phyloP scores from a whole-genome alignment of 2,329 filamentous ascomycete genomes.

The Aschersonia sp. region DNA sequence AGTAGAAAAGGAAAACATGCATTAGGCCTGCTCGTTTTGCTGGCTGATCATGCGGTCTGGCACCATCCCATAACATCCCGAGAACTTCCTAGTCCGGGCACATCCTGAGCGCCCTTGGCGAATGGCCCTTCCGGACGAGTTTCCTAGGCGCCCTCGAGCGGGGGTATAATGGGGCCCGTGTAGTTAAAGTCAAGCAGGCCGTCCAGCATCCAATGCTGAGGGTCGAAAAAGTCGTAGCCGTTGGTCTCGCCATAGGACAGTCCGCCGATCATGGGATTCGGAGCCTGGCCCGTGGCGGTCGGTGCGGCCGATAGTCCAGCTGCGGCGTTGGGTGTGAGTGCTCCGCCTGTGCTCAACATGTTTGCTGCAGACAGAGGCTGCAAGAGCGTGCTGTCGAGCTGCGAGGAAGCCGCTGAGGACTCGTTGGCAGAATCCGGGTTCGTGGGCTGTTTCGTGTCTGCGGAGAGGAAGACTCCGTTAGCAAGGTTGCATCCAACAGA shows the following conservation, averaged over 20 bases:
- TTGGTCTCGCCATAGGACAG: conserved; percentile 43
- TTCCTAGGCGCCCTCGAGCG: conserved; percentile 35
- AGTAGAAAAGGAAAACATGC: no score
- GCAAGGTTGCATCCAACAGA: neutral
- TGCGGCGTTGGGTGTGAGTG: conserved; percentile 35
- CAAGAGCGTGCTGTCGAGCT: conserved; percentile 41
- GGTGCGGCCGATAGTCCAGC: conserved; percentile 23
- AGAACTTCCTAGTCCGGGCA: no score
- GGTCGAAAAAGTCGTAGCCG: conserved; percentile 77
- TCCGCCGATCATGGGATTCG: conserved; percentile 32
- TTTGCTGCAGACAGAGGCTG: conserved; percentile 25
- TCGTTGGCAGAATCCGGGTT: conserved; percentile 68
- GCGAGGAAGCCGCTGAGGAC: conserved; percentile 54
- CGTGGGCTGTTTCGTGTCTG: conserved; percentile 71
- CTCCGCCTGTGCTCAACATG: conserved; percentile 33
- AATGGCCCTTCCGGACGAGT: no score
- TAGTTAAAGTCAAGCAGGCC: conserved; percentile 71
- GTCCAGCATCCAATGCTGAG: conserved; percentile 86
- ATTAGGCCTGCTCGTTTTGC: no score
- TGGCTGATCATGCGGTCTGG: no score
- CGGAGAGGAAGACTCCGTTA: neutral
- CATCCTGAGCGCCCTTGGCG: no score
- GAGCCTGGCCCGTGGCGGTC: conserved; percentile 10
- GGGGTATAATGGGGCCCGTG: conserved; percentile 32
- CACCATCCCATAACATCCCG: no score